Evolutionary conservation across 2,329 filamentous ascomycete genomes (phyloP).

Genomic region (Exophiala bonariae): DNA sequence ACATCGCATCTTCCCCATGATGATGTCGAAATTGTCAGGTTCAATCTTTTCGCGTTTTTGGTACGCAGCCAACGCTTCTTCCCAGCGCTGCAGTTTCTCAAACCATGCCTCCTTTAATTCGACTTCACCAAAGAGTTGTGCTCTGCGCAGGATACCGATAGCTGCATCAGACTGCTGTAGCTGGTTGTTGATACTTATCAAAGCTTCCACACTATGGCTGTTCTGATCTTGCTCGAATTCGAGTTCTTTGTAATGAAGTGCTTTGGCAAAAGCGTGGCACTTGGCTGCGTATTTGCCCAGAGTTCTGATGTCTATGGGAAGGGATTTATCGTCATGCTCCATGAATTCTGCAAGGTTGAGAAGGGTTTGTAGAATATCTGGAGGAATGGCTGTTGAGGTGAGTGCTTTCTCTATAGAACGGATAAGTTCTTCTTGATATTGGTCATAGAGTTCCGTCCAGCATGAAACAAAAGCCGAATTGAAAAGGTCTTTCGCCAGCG

Average conservation of each 20-base stretch:
- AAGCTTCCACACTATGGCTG: conserved; percentile 87
- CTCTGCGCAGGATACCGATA: conserved; percentile 94
- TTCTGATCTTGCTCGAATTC: conserved; percentile 98
- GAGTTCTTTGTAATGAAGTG: conserved; percentile 96
- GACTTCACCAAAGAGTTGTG: conserved; percentile 93
- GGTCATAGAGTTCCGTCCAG: conserved; percentile 96
- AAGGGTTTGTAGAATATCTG: conserved; percentile 89
- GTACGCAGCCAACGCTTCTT: conserved; percentile 91
- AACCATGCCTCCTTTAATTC: conserved; percentile 98
- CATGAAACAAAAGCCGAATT: conserved; percentile 99
- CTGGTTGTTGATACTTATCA: conserved; percentile 99
- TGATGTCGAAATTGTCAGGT: conserved; percentile 82
- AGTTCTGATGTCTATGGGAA: conserved; percentile 95
- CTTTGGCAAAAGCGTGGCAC: conserved; percentile 97
- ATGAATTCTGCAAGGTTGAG: conserved; percentile 98
- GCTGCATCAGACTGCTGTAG: conserved; percentile 97
- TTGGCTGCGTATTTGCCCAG: conserved; percentile 92
- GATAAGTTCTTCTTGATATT: conserved; percentile 95
- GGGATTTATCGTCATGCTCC: conserved; percentile 98
- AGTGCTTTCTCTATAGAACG: conserved; percentile 94
- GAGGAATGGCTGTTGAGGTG: conserved; percentile 91
- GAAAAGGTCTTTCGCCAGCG: conserved; percentile 89
- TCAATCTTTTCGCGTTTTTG: conserved; percentile 78
- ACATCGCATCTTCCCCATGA: conserved; percentile 99
- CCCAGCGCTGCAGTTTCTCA: conserved; percentile 97